Percentiles rank a stretch among this genome's conserved stretches.
phyloP scores from a whole-genome alignment of 257 asterid species.

The Thymus quinquecostatus region DNA sequence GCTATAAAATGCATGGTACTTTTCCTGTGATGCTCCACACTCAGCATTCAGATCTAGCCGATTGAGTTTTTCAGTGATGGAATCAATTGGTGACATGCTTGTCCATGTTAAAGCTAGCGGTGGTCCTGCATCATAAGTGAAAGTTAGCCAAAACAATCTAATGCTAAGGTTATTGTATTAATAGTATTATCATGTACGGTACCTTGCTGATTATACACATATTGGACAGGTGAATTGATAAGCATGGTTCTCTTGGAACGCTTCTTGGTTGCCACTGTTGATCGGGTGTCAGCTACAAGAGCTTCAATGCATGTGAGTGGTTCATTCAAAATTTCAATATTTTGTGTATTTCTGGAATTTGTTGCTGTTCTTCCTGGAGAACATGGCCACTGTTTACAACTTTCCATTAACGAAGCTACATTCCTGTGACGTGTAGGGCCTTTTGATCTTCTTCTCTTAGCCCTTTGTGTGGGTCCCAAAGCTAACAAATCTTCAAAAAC shows the following conservation, averaged over 20 bases:
- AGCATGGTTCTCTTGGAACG: slow-evolving; percentile 55
- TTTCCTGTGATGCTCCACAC: slow-evolving; percentile 36
- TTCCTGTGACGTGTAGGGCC: slow-evolving; percentile 50
- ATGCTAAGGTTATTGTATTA: slow-evolving; percentile 19
- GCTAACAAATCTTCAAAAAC: slow-evolving; percentile 40
- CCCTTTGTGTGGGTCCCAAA: slow-evolving; percentile 48
- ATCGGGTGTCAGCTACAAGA: slow-evolving; percentile 44
- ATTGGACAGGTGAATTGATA: slow-evolving; percentile 43
- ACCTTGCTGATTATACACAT: slow-evolving; percentile 48
- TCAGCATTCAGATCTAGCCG: slow-evolving; percentile 56
- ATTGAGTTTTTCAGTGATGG: slow-evolving; percentile 54
- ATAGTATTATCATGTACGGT: slow-evolving; percentile 27
- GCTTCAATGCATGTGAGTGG: slow-evolving; percentile 58
- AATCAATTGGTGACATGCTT: slow-evolving; percentile 48
- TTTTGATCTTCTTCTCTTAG: slow-evolving; percentile 57
- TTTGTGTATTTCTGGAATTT: slow-evolving; percentile 35
- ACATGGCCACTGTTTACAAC: slow-evolving; percentile 40
- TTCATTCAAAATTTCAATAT: slow-evolving; percentile 37
- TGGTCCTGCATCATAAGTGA: slow-evolving; percentile 54
- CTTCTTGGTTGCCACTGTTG: slow-evolving; percentile 54
- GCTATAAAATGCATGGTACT: slow-evolving; percentile 43
- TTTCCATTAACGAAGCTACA: slow-evolving; percentile 48
- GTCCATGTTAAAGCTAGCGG: slow-evolving; percentile 59
- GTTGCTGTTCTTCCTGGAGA: slow-evolving; percentile 37
- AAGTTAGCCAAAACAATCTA: slow-evolving; percentile 27